These are phyloP conservation scores for Lasiosphaeriaceae sp. DNA, from an alignment of 495 filamentous ascomycete genomes.

Conservation along the genomic window DNA sequence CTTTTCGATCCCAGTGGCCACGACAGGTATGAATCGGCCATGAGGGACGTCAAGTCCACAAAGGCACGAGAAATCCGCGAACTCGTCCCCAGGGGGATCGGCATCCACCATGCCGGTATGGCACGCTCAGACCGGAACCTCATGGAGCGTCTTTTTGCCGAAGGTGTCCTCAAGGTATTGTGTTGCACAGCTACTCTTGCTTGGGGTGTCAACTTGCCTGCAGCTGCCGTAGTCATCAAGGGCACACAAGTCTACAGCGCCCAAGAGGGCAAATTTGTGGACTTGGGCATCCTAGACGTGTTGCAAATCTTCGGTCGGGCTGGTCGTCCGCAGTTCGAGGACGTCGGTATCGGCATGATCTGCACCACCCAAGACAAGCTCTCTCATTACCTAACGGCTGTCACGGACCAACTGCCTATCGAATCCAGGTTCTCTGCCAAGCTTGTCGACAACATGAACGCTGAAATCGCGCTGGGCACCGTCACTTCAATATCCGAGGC, in stretches of 20 bases:
- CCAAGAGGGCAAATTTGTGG: constrained; percentile 92
- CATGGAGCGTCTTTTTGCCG: constrained; percentile 82
- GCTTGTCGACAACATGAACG: constrained; percentile 94
- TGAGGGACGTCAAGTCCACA: constrained; percentile 76
- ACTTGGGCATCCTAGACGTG: constrained; percentile 94
- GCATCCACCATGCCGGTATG: constrained; percentile 96
- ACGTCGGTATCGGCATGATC: constrained; percentile 94
- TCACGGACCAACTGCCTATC: constrained; percentile 94
- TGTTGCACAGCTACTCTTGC: constrained; percentile 98
- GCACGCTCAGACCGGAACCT: constrained; percentile 87
- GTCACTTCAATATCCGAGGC: constrained; percentile 93
- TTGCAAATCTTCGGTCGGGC: constrained; percentile 98
- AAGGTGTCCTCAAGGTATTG: constrained; percentile 88
- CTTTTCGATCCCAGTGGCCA: constrained; percentile 77
- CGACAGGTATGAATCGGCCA: constrained; percentile 64
- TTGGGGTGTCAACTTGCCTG: constrained; percentile 98
- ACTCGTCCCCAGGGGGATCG: constrained; percentile 81
- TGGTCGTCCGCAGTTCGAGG: constrained; percentile 94
- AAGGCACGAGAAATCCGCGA: constrained; percentile 83
- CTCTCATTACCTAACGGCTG: constrained; percentile 84
- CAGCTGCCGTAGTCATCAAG: constrained; percentile 96
- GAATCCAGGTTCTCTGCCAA: constrained; percentile 89
- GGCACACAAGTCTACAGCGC: constrained; percentile 96
- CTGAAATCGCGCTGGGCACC: constrained; percentile 89
- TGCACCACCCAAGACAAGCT: constrained; percentile 91